phyloP scores from a whole-genome alignment of 192 early-diverging fungal species.

The Lunasporangiospora selenospora region DNA sequence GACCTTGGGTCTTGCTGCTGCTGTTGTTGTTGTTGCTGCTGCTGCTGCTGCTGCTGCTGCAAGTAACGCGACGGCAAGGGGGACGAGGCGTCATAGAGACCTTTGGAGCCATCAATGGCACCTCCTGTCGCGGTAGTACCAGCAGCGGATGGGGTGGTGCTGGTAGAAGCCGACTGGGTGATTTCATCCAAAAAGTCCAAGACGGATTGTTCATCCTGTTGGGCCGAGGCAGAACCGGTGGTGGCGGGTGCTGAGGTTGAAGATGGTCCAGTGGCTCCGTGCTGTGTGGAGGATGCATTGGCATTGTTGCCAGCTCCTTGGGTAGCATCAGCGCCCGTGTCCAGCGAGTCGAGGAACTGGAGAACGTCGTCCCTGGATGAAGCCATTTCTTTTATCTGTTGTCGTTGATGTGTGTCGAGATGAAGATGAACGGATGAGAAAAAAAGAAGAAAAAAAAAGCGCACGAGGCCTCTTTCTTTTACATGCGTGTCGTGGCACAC shows the following conservation, averaged over 20 bases:
- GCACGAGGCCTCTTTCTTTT: too few species aligned
- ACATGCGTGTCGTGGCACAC: too few species aligned
- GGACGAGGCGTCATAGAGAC: conserved; percentile 24
- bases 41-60: conserved; percentile 14
- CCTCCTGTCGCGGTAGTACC: neutral
- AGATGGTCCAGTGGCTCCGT: neutral
- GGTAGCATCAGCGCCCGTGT: conserved; percentile 7
- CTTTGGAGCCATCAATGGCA: conserved; percentile 47
- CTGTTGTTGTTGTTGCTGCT: conserved; percentile 28
- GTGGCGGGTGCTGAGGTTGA: neutral
- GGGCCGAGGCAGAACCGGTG: neutral
- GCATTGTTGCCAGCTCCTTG: conserved; percentile 4
- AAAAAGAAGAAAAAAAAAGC: neutral
- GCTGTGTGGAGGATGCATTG: conserved; percentile 6
- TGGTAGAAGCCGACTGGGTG: conserved; percentile 40
- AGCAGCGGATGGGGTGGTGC: conserved; percentile 32
- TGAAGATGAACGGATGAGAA: neutral
- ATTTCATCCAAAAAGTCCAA: conserved; percentile 56
- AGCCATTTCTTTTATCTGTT: conserved; percentile 16
- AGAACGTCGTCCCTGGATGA: conserved; percentile 48
- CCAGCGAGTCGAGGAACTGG: conserved; percentile 53
- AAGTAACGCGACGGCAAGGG: conserved; percentile 16
- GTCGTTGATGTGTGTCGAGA: neutral
- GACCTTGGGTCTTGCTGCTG: conserved; percentile 22
- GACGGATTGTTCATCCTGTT: conserved; percentile 50